Evolutionary conservation across 2,329 filamentous ascomycete species (phyloP), one percentile per base, ranked within the genome.

Genomic region (Aspergillus sp.): DNA sequence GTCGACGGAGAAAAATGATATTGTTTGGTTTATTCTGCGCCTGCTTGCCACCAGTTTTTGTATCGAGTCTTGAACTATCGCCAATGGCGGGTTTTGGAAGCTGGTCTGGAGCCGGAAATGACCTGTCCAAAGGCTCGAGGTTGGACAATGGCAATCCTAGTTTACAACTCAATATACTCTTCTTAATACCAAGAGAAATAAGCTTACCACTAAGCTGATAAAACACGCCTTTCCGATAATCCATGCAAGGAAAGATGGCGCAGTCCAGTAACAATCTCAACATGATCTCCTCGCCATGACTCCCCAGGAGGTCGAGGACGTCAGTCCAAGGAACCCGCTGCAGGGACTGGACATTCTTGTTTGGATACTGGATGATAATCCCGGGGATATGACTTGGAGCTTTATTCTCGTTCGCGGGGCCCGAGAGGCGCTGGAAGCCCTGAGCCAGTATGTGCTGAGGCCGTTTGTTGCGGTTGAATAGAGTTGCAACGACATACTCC

Each of bases 371-470:
- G 7, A 74, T 75, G 48, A 78, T 76, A 5, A 94, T 60, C 0
- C 85, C 88, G 0, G 82, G 83, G 38, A 93, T 82, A 5, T 56
- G 63, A 32, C 72, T 73, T 3, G 66, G 54, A 3, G 66, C 60
- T 41, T 63, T 29, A 19, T 42, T 6, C 19, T 38, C 41, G n/a
- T 60, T 41, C 62, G 56, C 3, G 65, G 30, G 30, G 56, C 59
- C 34, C 61, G 56, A 38, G 2, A 67, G 64, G 54, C 75, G 79
- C 57, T 84, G 80, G 57, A 83, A 94, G 27, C 91, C 91, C 72
- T 94, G 84, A 56, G 88, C 90, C 4, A 98, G 77, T 4, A 95
- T 59, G 67, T 96, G 87, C 43, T 79, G 77, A 1, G 85, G 83
- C 58, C 77, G 79, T 43, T 72, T 69, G 10, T 72, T 67, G 55